These are phyloP conservation scores for Apiotrichum porosum DNA, from an alignment of 1,284 basidiomycete species.

Conservation along the genomic window DNA sequence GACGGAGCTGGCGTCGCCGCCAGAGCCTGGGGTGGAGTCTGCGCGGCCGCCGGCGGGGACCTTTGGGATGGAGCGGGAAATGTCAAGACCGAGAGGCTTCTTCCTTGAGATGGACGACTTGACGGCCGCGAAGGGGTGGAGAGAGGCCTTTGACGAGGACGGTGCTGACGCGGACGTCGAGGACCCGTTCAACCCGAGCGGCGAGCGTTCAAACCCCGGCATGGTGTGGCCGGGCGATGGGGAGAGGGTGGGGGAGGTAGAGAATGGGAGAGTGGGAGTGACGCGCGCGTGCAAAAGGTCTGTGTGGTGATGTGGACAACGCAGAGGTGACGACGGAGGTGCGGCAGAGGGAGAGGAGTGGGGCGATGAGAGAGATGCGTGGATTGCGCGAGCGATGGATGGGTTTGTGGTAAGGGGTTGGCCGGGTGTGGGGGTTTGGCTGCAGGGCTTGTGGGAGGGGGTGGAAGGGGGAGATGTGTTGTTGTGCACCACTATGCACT, in stretches of 20 bases:
- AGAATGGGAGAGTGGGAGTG: neutral
- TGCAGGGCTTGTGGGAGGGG: no score
- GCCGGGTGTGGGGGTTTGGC: no score
- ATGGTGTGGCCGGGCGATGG: neutral
- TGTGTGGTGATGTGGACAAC: no score
- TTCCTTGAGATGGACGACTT: slow-evolving; percentile 43
- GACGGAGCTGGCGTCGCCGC: slow-evolving; percentile 13
- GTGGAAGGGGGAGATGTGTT: no score
- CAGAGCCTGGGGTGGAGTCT: slow-evolving; percentile 12
- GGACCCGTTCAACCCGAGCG: neutral
- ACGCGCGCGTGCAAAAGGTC: no score
- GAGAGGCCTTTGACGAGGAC: neutral
- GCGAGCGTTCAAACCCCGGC: slow-evolving; percentile 1
- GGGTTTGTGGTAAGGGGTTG: neutral
- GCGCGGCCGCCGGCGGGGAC: slow-evolving; percentile 12
- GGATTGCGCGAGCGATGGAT: neutral
- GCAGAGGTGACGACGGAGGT: slow-evolving; percentile 4
- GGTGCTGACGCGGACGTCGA: no score
- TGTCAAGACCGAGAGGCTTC: slow-evolving; percentile 44
- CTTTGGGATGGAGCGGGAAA: slow-evolving; percentile 40
- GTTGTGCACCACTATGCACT: no score
- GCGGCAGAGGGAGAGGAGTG: slow-evolving; percentile 2
- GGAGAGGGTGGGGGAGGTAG: neutral
- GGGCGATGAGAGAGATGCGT: neutral
- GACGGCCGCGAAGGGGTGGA: slow-evolving; percentile 9